These are phyloP conservation scores for Aspergillus saccharolyticus DNA, from an alignment of 495 filamentous ascomycete genomes.

Conservation along the genomic window DNA sequence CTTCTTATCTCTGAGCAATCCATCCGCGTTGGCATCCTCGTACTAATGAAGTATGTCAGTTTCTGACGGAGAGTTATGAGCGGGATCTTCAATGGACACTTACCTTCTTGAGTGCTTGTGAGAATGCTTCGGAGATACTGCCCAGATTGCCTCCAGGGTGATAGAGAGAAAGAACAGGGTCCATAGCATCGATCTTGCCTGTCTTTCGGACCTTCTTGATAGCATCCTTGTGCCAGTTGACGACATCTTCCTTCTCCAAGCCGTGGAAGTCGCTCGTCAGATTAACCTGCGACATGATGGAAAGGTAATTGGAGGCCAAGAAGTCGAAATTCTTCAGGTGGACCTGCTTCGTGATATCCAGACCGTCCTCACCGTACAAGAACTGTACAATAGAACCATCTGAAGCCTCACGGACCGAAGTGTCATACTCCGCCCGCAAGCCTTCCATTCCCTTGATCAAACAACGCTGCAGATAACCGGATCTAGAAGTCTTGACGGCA, in stretches of 20 bases:
- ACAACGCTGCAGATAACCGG: slow-evolving; percentile 95
- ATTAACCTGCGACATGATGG: slow-evolving; percentile 50
- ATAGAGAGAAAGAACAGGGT: slow-evolving; percentile 69
- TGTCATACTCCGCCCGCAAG: slow-evolving; percentile 84
- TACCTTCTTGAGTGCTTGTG: slow-evolving; percentile 54
- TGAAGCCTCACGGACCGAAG: slow-evolving; percentile 77
- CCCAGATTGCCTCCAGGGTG: slow-evolving; percentile 73
- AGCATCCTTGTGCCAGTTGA: slow-evolving; percentile 60
- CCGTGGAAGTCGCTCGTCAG: slow-evolving; percentile 44
- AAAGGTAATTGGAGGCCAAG: slow-evolving; percentile 69
- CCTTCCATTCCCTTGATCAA: slow-evolving; percentile 99
- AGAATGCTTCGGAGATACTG: slow-evolving; percentile 86
- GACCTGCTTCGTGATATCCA: slow-evolving; percentile 91
- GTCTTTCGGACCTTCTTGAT: slow-evolving; percentile 76
- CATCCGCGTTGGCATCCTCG: slow-evolving; percentile 68
- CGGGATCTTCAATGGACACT: slow-evolving; percentile 1
- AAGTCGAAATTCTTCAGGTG: slow-evolving; percentile 90
- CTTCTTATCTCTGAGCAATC: slow-evolving; percentile 74
- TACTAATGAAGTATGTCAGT: slow-evolving; percentile 50
- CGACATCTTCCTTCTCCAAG: slow-evolving; percentile 48
- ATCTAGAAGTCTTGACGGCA: slow-evolving; percentile 95
- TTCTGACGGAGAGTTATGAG: neutral
- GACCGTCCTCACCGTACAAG: slow-evolving; percentile 91
- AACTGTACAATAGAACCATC: slow-evolving; percentile 94
- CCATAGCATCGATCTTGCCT: slow-evolving; percentile 59